phyloP scores from a whole-genome alignment of 148 eudicot genomes.

The Cornus florida region DNA sequence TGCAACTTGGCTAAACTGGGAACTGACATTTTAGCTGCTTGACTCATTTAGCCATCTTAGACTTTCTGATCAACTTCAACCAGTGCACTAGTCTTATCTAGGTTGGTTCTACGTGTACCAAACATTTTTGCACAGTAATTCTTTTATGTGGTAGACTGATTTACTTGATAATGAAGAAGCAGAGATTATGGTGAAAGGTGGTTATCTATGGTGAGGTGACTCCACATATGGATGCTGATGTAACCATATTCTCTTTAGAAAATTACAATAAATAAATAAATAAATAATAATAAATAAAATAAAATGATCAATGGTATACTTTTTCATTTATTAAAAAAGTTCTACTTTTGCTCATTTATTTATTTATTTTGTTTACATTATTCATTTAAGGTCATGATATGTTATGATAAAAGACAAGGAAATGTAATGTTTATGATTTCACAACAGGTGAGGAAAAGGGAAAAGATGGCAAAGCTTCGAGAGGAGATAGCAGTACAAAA shows the following conservation, averaged over 20 bases:
- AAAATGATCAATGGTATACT: not conserved
- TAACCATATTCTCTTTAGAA: not conserved
- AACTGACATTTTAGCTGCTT: not conserved
- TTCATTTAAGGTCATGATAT: not conserved
- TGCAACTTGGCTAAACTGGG: not conserved
- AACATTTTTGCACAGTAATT: too few relatives aligned
- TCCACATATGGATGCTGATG: not conserved
- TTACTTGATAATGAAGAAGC: not conserved
- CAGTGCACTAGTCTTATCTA: not conserved
- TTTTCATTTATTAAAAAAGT: not conserved
- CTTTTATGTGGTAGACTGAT: too few relatives aligned
- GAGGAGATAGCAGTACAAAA: conserved; percentile 95
- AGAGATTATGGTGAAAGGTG: not conserved
- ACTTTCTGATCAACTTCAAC: not conserved
- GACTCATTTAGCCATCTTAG: not conserved
- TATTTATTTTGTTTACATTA: not conserved
- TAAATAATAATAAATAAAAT: too few relatives aligned
- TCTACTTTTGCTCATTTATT: not conserved
- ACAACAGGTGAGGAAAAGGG: conserved; percentile 78
- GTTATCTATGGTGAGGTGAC: not conserved
- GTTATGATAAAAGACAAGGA: not conserved
- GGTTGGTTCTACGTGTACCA: not conserved
- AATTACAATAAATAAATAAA: too few relatives aligned
- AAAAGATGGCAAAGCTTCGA: conserved; percentile 84
- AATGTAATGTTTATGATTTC: conserved; percentile 6